These are phyloP conservation scores for Phytophthora citricola DNA, from an alignment of 352 stramenopile species.

Conservation along the genomic window DNA sequence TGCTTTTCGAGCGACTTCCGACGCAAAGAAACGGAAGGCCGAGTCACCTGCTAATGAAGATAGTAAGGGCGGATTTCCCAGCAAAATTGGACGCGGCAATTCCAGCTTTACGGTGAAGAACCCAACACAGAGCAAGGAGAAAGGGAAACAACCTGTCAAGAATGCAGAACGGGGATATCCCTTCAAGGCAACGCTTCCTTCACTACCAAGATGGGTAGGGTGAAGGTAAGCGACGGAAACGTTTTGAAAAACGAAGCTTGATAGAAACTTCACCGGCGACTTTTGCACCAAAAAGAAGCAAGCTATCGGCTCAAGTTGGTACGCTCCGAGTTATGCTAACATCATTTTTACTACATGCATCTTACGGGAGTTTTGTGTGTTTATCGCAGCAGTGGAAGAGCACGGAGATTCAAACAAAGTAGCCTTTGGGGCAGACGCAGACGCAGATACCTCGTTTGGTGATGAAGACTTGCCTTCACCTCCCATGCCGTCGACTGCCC, in stretches of 20 bases:
- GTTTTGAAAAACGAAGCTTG: slow-evolving; percentile 33
- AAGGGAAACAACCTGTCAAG: slow-evolving; percentile 13
- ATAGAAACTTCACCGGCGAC: slow-evolving; percentile 6
- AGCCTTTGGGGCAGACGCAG: not conserved
- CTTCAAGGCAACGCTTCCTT: slow-evolving; percentile 6
- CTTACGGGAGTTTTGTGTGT: slow-evolving; percentile 11
- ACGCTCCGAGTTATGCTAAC: not conserved
- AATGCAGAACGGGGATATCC: not conserved
- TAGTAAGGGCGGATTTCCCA: slow-evolving; percentile 13
- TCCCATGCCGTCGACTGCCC: not conserved
- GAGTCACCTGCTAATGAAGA: slow-evolving; percentile 7
- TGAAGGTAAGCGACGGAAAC: slow-evolving; percentile 10
- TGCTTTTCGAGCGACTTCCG: slow-evolving; percentile 29
- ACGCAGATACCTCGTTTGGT: no score
- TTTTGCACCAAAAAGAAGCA: slow-evolving; percentile 27
- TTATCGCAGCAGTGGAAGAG: slow-evolving; percentile 1
- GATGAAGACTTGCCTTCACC: not conserved
- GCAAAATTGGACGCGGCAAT: slow-evolving; percentile 17
- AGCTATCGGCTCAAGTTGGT: slow-evolving; percentile 17
- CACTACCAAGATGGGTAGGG: slow-evolving; percentile 2
- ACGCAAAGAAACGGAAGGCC: slow-evolving; percentile 37
- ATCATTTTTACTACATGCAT: no score
- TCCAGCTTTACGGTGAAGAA: slow-evolving; percentile 12
- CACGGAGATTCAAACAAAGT: not conserved
- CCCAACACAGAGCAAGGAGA: slow-evolving; percentile 5